A percentile compares a stretch with the other conserved stretches of the same genome.
Evolutionary conservation across 768 basidiomycete genomes (phyloP).

Genomic region (Boletellus emodensis): DNA sequence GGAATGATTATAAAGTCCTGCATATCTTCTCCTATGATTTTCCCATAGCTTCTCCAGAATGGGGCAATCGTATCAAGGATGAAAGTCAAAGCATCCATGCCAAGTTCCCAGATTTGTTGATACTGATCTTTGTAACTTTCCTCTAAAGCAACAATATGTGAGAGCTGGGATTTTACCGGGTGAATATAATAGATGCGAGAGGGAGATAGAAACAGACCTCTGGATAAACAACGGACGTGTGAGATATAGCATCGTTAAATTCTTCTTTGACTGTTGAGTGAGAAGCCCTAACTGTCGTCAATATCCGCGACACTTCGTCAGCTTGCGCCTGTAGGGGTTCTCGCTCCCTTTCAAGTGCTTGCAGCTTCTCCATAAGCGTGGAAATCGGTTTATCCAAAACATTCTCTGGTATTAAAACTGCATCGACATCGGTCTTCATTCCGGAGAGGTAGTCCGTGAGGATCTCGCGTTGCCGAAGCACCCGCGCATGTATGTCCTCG

Average conservation of each 20-base stretch:
- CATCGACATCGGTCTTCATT: constrained; percentile 1
- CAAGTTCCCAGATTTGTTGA: constrained; percentile 78
- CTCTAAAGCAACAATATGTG: constrained; percentile 64
- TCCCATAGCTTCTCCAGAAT: constrained; percentile 79
- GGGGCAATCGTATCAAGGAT: constrained; percentile 74
- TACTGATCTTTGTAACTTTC: constrained; percentile 79
- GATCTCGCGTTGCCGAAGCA: constrained; percentile 56
- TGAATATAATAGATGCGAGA: neutral
- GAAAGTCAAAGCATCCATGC: constrained; percentile 72
- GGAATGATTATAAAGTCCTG: constrained; percentile 80
- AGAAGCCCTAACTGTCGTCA: constrained; percentile 50
- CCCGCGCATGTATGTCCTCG: constrained; percentile 67
- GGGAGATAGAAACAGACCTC: constrained; percentile 45
- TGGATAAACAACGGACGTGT: constrained; percentile 74
- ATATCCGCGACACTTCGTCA: constrained; percentile 43
- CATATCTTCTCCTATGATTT: constrained; percentile 75
- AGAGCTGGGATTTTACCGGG: constrained; percentile 44
- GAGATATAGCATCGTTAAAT: constrained; percentile 60
- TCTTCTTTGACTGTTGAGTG: constrained; percentile 57
- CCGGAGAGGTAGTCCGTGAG: constrained; percentile 44
- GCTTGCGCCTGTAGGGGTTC: constrained; percentile 44
- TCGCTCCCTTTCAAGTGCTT: constrained; percentile 46
- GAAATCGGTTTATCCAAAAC: constrained; percentile 54
- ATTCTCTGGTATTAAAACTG: constrained; percentile 28
- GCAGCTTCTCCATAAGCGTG: constrained; percentile 46